Percentiles rank a stretch among this genome's conserved stretches.
These are phyloP conservation scores for Plenodomus biglobosus DNA, from an alignment of 2,329 filamentous ascomycete species.

Conservation along the genomic window DNA sequence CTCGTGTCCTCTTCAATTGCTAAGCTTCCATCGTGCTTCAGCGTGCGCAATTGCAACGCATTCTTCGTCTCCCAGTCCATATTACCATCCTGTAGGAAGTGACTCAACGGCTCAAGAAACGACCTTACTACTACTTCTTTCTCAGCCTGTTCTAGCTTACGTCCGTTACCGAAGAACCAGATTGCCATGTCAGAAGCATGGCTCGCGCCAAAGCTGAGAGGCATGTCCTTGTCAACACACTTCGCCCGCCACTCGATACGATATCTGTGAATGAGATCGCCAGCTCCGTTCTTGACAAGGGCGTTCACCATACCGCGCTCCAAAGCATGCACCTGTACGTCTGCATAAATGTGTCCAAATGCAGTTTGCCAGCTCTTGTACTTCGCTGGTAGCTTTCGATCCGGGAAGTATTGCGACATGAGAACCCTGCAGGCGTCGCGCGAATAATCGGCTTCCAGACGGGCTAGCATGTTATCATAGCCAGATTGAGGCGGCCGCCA, in stretches of 20 bases:
- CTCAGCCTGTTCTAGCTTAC: conserved; percentile 47
- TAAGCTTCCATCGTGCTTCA: conserved; percentile 51
- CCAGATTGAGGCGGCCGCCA: conserved; percentile 53
- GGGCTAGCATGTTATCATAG: conserved; percentile 47
- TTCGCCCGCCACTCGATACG: conserved; percentile 57
- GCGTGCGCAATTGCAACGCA: conserved; percentile 46
- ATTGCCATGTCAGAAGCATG: conserved; percentile 57
- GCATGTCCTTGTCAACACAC: conserved; percentile 48
- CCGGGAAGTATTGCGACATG: conserved; percentile 50
- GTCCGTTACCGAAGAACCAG: conserved; percentile 59
- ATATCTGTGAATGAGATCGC: conserved; percentile 54
- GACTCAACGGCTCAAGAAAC: conserved; percentile 44
- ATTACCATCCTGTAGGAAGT: conserved; percentile 47
- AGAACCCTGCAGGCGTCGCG: conserved; percentile 47
- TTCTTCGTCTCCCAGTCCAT: conserved; percentile 44
- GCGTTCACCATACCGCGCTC: conserved; percentile 55
- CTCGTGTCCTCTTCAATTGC: conserved; percentile 50
- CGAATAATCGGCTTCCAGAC: conserved; percentile 58
- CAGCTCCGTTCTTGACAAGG: conserved; percentile 48
- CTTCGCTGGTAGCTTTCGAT: conserved; percentile 41
- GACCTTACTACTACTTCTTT: conserved; percentile 44
- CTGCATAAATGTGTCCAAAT: conserved; percentile 59
- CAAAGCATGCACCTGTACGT: conserved; percentile 58
- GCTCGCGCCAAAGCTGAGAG: conserved; percentile 56
- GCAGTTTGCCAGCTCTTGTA: conserved; percentile 54